These are phyloP conservation scores for Suillus brevipes DNA, from an alignment of 768 basidiomycete genomes.

Conservation along the genomic window DNA sequence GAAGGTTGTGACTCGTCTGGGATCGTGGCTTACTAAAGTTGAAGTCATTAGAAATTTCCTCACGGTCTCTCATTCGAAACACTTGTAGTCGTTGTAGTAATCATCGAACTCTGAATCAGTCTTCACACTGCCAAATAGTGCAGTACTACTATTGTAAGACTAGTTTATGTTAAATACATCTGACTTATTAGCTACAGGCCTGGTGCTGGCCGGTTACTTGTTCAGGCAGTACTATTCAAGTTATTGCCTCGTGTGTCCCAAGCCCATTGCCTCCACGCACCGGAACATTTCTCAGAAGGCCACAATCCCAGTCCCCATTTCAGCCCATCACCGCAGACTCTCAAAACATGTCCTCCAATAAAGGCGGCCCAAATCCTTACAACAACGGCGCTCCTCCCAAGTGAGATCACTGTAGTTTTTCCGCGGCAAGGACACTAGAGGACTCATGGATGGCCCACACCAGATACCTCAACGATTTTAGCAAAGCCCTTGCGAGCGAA, in stretches of 20 bases:
- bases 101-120: neutral
- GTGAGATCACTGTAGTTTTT: conserved; percentile 22
- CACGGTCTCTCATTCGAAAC: neutral
- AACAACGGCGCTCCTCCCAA: conserved; percentile 37
- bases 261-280: neutral
- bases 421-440: conserved; percentile 10
- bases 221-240: conserved; percentile 1
- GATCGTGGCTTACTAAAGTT: too few species aligned
- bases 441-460: neutral
- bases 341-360: conserved; percentile 32
- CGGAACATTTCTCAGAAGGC: neutral
- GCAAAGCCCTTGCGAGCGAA: conserved; percentile 60
- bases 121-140: neutral
- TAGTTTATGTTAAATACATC: neutral
- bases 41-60: too few species aligned
- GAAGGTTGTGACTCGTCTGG: too few species aligned
- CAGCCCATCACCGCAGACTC: neutral
- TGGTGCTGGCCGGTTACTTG: neutral
- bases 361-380: conserved; percentile 30
- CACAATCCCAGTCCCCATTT: neutral
- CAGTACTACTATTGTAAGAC: neutral
- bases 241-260: conserved; percentile 7
- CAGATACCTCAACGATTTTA: conserved; percentile 61
- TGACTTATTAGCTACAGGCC: too few species aligned
- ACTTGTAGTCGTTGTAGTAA: neutral